Evolutionary conservation across 139 green algal genomes (phyloP), one percentile per base, ranked within the genome.

Genomic region (Monoraphidium neglectum): DNA sequence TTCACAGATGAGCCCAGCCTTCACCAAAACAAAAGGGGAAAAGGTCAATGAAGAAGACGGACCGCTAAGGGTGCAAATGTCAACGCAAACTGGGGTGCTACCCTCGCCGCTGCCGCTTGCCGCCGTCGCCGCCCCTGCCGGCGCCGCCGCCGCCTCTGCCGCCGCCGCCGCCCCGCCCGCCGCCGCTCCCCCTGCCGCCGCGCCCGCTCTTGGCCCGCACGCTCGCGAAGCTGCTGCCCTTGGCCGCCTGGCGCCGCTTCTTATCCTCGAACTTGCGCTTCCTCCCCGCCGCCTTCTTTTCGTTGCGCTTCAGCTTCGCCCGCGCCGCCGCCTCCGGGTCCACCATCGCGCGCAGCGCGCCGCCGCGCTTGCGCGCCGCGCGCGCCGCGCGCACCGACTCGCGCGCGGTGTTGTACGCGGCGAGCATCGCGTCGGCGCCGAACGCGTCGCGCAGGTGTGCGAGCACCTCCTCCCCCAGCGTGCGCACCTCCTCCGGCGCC

Each of bases 211-310:
- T 49, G 8, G 21, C 35, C 0, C 63, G 32, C 63, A 74, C 67
- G 8, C 33, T 62, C 53, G 51, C 66, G 56, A 80, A 80, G 23
- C 53, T 65, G 3, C 38, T 70, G 28, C 65, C 35, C 30, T 53
- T 26, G 33, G 85, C 82, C 2, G 70, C 46, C 26, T 89, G 84
- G 78, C 79, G 71, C 15, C 89, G 78, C 68, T 84, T 83, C 12
- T 87, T 35, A 32, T 95, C 83, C 82, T 95, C 89, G 64, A 92
- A 70, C 78, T 95, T 93, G n/a, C 88, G 71, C 83, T 92, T 92
- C 24, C 87, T 84, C 4, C 85, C 85, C 33, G 77, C 84, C 5
- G 80, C 74, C 68, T 92, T 91, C 62, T 88, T 83, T 78, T 78
- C 81, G 33, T 78, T 80, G 33, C 91, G 72, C 78, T 86, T 89